These are phyloP conservation scores for Pneumocystis murina DNA, from an alignment of 1,139 yeast genomes.

Conservation along the genomic window DNA sequence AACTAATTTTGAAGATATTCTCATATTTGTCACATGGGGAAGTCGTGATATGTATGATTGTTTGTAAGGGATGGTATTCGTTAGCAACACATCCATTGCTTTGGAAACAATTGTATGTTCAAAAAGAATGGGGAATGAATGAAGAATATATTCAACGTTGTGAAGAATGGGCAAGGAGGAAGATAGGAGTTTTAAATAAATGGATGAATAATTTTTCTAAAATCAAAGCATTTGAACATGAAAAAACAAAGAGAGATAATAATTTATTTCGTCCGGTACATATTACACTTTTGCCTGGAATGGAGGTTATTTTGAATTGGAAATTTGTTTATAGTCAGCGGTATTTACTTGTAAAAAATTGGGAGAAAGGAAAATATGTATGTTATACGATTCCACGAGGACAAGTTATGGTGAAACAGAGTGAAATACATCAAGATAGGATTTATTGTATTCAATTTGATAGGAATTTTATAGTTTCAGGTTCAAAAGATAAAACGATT, in stretches of 20 bases:
- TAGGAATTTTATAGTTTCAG: slow-evolving; percentile 15
- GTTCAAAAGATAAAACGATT: slow-evolving; percentile 9
- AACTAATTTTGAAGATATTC: slow-evolving; percentile 8
- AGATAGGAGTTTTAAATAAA: neutral
- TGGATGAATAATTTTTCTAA: neutral
- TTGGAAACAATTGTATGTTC: slow-evolving; percentile 11
- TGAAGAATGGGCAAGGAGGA: slow-evolving; percentile 6
- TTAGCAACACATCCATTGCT: slow-evolving; percentile 9
- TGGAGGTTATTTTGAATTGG: slow-evolving; percentile 9
- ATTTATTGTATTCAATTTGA: slow-evolving; percentile 15
- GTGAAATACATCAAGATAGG: slow-evolving; percentile 6
- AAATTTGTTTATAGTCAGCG: slow-evolving; percentile 10
- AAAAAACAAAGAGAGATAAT: neutral
- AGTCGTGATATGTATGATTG: slow-evolving; percentile 5
- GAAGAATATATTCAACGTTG: slow-evolving; percentile 3
- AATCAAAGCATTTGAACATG: neutral
- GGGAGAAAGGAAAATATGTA: slow-evolving; percentile 11
- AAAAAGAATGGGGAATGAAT: slow-evolving; percentile 11
- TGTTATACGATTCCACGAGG: slow-evolving; percentile 4
- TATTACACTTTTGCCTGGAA: neutral
- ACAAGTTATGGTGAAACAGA: slow-evolving; percentile 1
- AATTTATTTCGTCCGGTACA: neutral
- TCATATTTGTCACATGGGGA: slow-evolving; percentile 7
- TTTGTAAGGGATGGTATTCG: slow-evolving; percentile 9
- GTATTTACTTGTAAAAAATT: slow-evolving; percentile 9